Evolutionary conservation across 176 grass and related monocot species (phyloP).

Genomic region (Secale cereale): DNA sequence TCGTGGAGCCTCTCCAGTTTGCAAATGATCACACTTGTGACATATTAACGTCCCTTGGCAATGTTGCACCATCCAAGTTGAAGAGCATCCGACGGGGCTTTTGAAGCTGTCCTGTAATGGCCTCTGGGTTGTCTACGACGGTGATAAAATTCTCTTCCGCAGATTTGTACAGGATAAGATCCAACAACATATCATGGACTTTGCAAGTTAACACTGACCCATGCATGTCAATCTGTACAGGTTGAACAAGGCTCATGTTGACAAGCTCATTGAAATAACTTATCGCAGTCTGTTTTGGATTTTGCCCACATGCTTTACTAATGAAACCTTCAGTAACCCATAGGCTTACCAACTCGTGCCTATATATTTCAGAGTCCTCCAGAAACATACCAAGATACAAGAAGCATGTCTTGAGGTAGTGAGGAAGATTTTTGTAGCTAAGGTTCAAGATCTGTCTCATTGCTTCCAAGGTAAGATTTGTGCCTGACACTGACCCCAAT

Average conservation of each 20-base stretch:
- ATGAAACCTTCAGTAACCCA: neutral
- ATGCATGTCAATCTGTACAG: neutral
- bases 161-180: neutral
- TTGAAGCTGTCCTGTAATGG: neutral
- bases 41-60: neutral
- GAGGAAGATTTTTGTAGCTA: constrained; percentile 15
- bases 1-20: neutral
- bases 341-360: neutral
- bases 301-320: neutral
- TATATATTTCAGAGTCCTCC: neutral
- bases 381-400: constrained; percentile 5
- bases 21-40: neutral
- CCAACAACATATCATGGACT: constrained; percentile 12
- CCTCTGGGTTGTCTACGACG: neutral
- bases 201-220: neutral
- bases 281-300: neutral
- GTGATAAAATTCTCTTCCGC: constrained; percentile 10
- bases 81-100: neutral
- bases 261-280: neutral
- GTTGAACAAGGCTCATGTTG: neutral
- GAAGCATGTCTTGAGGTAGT: constrained; percentile 1
- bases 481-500: neutral
- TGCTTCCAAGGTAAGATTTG: constrained; percentile 1
- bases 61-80: neutral
- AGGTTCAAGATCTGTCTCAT: constrained; percentile 1